Base-by-base conservation (phyloP, 2,329 filamentous ascomycete species). In the Ophiognomonia clavigignenti-juglandacearum region DNA sequence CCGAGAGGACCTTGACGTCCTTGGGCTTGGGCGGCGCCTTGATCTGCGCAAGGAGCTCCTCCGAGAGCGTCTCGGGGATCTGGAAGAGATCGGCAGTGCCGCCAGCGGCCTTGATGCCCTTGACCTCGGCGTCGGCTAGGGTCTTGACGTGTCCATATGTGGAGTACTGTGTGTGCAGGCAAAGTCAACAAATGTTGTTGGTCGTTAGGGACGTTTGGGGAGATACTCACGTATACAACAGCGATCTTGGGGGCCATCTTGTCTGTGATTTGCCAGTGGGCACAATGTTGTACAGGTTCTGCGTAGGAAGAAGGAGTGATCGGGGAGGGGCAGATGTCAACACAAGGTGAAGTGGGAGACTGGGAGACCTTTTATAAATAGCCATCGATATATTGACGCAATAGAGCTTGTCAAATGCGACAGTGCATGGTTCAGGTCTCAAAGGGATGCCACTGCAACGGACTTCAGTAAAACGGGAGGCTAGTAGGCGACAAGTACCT, bases 121-220 rank as follows among this genome's bases (percentile, higher is more conserved):
- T 82, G 77, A 91, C 87, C 76, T 97, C 91, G 54, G 90, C 89
- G 68, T 93, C 83, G 61, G 92, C 93, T 60, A 96, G 69, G 64
- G 83, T 72, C 70, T 78, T 73, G 70, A 96, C 85, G 73, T 96
- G 91, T 71, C 93, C 92, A 72, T 93, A 95, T 80, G 90, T 87
- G 57, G 89, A 95, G 75, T 95, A 95, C 88, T 93, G 53, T 27
- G 10, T 7, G 13, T 20, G 13, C 3, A 19, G 8, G 29, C n/a
- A n/a, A n/a, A n/a, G n/a, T 18, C n/a, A 16, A 29, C 13, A 29
- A 13, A 16, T 32, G 31, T 10, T 29, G n/a, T 6, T 6, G 31
- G 6, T 32, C n/a, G 31, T 32, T 13, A 10, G 31, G 13, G 31
- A 10, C n/a, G 31, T 32, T 6, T 16, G 29, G 43, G 26, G 35